A percentile compares a stretch with the other conserved stretches of the same genome.
Evolutionary conservation across 1,284 basidiomycete species (phyloP).

Genomic region (Austroboletus novae-zelandiae): DNA sequence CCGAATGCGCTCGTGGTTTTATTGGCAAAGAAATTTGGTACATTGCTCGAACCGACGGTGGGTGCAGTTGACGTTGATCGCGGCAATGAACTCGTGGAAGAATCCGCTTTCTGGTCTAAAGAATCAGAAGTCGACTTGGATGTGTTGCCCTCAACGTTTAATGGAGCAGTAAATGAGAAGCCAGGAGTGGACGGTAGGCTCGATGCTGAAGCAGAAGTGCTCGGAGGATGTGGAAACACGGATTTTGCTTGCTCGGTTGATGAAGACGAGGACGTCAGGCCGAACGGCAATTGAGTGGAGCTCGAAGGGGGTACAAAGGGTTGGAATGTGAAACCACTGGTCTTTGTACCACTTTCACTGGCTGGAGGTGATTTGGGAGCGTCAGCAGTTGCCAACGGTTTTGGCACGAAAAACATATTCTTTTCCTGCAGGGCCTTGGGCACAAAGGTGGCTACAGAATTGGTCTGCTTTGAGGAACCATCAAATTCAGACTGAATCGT

Average conservation of each 20-base stretch:
- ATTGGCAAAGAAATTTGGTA: slow-evolving; percentile 25
- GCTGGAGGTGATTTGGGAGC: slow-evolving; percentile 1
- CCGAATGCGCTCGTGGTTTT: slow-evolving; percentile 20
- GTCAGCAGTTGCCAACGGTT: slow-evolving; percentile 30
- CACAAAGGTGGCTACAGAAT: slow-evolving; percentile 9
- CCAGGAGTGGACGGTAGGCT: slow-evolving; percentile 4
- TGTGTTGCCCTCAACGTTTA: slow-evolving; percentile 3
- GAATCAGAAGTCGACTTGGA: slow-evolving; percentile 4
- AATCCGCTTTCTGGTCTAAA: slow-evolving; percentile 7
- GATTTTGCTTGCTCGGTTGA: slow-evolving; percentile 22
- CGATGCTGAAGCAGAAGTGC: slow-evolving; percentile 5
- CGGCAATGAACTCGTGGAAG: slow-evolving; percentile 3
- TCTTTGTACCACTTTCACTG: slow-evolving; percentile 18
- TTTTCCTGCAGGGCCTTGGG: slow-evolving; percentile 19
- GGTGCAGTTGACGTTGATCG: slow-evolving; percentile 13
- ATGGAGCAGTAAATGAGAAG: slow-evolving; percentile 11
- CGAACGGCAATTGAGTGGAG: slow-evolving; percentile 18
- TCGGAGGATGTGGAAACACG: slow-evolving; percentile 12
- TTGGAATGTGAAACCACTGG: slow-evolving; percentile 20
- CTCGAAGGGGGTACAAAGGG: slow-evolving; percentile 24
- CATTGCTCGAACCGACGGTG: slow-evolving; percentile 15
- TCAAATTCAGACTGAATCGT: slow-evolving; percentile 61
- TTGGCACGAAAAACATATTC: slow-evolving; percentile 39
- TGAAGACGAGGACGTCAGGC: slow-evolving; percentile 5
- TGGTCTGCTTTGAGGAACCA: slow-evolving; percentile 18